phyloP scores from a whole-genome alignment of 1,284 basidiomycete genomes.

The Kalmanozyma brasiliensis region DNA sequence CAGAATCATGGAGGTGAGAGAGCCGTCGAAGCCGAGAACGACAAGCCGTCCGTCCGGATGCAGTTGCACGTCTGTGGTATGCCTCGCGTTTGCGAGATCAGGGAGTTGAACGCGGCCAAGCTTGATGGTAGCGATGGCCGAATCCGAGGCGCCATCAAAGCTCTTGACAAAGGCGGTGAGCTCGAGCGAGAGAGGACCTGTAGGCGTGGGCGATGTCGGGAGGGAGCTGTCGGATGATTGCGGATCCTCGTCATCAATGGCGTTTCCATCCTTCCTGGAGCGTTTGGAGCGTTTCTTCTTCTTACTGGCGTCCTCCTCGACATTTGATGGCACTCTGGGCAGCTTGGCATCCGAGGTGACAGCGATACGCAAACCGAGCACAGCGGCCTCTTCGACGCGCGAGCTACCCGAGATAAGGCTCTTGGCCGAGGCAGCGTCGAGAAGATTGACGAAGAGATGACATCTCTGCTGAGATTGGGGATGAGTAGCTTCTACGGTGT shows the following conservation, averaged over 20 bases:
- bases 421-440: slow-evolving; percentile 32
- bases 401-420: slow-evolving; percentile 22
- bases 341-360: slow-evolving; percentile 22
- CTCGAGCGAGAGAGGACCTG: slow-evolving; percentile 24
- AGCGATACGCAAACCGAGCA: slow-evolving; percentile 31
- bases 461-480: slow-evolving; percentile 12
- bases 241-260: slow-evolving; percentile 7
- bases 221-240: slow-evolving; percentile 1
- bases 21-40: slow-evolving; percentile 21
- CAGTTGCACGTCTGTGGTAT: slow-evolving; percentile 32
- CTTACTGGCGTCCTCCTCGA: slow-evolving; percentile 17
- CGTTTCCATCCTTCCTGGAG: slow-evolving; percentile 23
- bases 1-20: slow-evolving; percentile 23
- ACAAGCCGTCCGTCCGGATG: slow-evolving; percentile 39
- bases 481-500: slow-evolving; percentile 17
- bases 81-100: slow-evolving; percentile 8
- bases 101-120: slow-evolving; percentile 26
- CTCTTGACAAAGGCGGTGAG: slow-evolving; percentile 35
- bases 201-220: neutral
- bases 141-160: slow-evolving; percentile 28
- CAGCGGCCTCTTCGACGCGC: slow-evolving; percentile 30
- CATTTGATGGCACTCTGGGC: neutral
- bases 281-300: slow-evolving; percentile 43
- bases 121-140: slow-evolving; percentile 12
- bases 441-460: slow-evolving; percentile 33